Evolutionary conservation across 352 stramenopile genomes (phyloP).

Genomic region (Globisporangium nunn): DNA sequence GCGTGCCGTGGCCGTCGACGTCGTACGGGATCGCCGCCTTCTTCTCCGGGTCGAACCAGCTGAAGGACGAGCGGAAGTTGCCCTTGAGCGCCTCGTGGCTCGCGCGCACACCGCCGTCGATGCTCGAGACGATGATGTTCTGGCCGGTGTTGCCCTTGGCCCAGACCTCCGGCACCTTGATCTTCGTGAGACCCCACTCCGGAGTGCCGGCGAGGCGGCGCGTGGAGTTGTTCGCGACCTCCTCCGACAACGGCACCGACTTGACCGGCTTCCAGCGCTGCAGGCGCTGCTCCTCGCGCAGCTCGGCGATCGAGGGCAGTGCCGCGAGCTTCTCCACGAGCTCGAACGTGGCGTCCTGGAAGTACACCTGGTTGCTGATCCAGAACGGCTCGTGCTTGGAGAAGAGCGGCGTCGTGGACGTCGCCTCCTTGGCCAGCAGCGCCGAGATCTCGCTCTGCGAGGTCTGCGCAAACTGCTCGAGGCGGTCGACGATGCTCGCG

Average conservation of each 20-base stretch:
- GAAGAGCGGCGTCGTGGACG: constrained; percentile 1
- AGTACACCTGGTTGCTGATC: constrained; percentile 21
- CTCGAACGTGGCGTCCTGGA: constrained; percentile 14
- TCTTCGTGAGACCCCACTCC: constrained; percentile 12
- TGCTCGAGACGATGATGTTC: constrained; percentile 1
- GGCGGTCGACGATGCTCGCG: constrained; percentile 5
- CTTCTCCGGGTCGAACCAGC: constrained; percentile 3
- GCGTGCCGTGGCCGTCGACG: constrained; percentile 10
- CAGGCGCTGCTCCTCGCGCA: constrained; percentile 8
- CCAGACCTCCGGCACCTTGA: constrained; percentile 15
- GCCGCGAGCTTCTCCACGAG: constrained; percentile 17
- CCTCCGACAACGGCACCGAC: no score
- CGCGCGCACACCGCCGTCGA: constrained; percentile 3
- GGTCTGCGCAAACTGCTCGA: constrained; percentile 4
- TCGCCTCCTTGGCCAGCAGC: constrained; percentile 5
- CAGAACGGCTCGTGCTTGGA: constrained; percentile 10
- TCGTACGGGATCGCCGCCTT: constrained; percentile 13
- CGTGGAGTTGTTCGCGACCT: background rate
- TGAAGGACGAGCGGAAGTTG: constrained; percentile 3
- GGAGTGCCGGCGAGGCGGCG: no score
- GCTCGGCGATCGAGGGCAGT: constrained; percentile 10
- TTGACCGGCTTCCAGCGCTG: no score
- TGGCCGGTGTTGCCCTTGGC: constrained; percentile 9
- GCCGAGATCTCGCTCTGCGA: constrained; percentile 9
- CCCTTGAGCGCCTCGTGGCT: background rate